These are phyloP conservation scores for Peronosclerospora sorghi DNA, from an alignment of 352 stramenopile genomes.

Conservation along the genomic window DNA sequence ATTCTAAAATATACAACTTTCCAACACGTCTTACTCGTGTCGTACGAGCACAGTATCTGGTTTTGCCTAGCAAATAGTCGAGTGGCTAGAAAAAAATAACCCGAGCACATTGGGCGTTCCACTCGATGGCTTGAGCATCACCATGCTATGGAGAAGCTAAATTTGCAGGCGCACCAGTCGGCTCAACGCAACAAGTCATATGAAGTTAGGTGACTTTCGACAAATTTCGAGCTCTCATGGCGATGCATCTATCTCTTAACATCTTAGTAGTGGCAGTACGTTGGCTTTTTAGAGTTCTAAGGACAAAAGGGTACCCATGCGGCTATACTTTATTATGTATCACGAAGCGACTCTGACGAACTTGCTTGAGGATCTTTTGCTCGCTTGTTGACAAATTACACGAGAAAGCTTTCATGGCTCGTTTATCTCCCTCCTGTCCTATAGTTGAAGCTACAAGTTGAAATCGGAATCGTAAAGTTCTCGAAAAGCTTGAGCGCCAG, in stretches of 20 bases:
- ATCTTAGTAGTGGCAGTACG: too few relatives aligned
- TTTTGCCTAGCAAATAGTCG: slow-evolving; percentile 83
- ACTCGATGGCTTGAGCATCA: slow-evolving; percentile 83
- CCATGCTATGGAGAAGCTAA: slow-evolving; percentile 86
- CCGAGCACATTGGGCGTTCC: slow-evolving; percentile 48
- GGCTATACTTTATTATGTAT: slow-evolving; percentile 90
- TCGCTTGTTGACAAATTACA: slow-evolving; percentile 92
- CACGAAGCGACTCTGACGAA: slow-evolving; percentile 85
- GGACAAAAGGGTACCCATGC: slow-evolving; percentile 66
- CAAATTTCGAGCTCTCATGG: slow-evolving; percentile 78
- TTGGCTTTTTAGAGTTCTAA: too few relatives aligned
- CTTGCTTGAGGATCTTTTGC: slow-evolving; percentile 78
- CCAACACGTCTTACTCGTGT: not conserved
- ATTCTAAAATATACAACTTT: too few relatives aligned
- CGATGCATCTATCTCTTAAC: too few relatives aligned
- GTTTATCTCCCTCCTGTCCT: slow-evolving; percentile 41
- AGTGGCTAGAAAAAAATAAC: slow-evolving; percentile 44
- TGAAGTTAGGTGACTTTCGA: slow-evolving; percentile 87
- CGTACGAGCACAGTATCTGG: slow-evolving; percentile 32
- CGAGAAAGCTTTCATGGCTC: slow-evolving; percentile 84
- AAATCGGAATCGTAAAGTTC: slow-evolving; percentile 23
- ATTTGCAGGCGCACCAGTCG: slow-evolving; percentile 88
- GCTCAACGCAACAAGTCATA: slow-evolving; percentile 84
- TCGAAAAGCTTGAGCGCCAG: slow-evolving; percentile 58
- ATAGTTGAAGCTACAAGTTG: slow-evolving; percentile 53